Evolutionary conservation across 176 grass and related monocot species (phyloP).

Genomic region (Triticum monococcum): DNA sequence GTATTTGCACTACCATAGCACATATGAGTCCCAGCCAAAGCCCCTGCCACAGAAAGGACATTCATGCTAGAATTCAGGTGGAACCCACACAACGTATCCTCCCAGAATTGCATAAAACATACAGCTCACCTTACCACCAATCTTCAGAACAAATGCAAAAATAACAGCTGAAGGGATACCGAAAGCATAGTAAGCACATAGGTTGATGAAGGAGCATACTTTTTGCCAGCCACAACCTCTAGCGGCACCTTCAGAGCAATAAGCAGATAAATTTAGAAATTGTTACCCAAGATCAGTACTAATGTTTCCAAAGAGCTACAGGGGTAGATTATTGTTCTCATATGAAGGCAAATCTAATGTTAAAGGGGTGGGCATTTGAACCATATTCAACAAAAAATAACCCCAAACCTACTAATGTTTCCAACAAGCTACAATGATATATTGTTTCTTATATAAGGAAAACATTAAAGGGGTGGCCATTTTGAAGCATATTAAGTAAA

Average conservation of each 20-base stretch:
- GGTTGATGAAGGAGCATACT: slow-evolving; percentile 79
- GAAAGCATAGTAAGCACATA: slow-evolving; percentile 75
- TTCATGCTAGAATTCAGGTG: not conserved
- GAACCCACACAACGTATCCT: not conserved
- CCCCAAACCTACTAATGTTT: not conserved
- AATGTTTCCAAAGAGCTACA: not conserved
- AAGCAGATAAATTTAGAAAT: not conserved
- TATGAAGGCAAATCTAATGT: not conserved
- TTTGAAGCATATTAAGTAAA: not conserved
- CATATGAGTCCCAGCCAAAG: slow-evolving; percentile 93
- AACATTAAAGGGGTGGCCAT: not conserved
- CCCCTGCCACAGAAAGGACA: slow-evolving; percentile 37
- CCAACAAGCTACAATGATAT: not conserved
- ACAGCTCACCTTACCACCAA: slow-evolving; percentile 64
- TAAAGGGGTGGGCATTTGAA: not conserved
- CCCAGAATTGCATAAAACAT: slow-evolving; percentile 8
- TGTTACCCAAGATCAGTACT: not conserved
- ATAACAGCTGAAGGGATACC: slow-evolving; percentile 75
- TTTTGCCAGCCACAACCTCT: slow-evolving; percentile 93
- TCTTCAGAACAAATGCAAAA: slow-evolving; percentile 76
- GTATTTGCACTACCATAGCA: slow-evolving; percentile 72
- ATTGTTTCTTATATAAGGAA: not conserved
- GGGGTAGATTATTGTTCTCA: not conserved
- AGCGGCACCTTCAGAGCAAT: slow-evolving; percentile 57
- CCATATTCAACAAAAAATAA: not conserved